Base-by-base conservation (phyloP, 108 stramenopile species). In the Aurantiochytrium sp. region DNA sequence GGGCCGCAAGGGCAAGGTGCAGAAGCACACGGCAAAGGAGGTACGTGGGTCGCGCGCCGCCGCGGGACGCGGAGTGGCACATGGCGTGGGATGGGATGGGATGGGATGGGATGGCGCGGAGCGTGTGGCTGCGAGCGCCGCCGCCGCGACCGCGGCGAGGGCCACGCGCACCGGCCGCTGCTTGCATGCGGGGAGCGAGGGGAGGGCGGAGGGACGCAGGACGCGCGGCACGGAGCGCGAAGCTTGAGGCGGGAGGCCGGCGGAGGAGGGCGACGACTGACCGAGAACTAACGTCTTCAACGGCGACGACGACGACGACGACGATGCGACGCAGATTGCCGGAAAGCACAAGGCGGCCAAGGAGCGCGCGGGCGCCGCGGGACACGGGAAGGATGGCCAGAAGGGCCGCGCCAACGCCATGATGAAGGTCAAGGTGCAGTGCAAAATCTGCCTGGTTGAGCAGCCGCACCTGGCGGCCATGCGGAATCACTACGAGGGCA, bases 1-100 rank as follows among this genome's bases (percentile, higher is more conserved):
- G 73, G 73, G 73, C 6, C 73, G 73, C 73, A 81, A 81, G 73
- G 73, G 73, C 73, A 81, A 81, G 73, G 45, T 48, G 10, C 73
- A 81, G 73, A 81, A 81, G 73, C 73, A 81, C 73, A 48, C 73
- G n/a, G 73, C 73, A 6, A 81, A 81, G 73, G 73, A 81, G 59
- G 59, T 65, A 65, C 59, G 59, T 65, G 1, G 59, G 59, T 27
- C 32, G 59, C 59, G 59, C 10, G 32, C 22, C 27, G 34, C 22
- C 1, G 1, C 1, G 59, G 27, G 59, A 19, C 8, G 12, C 4
- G 59, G 10, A 34, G 59, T 8, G 12, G 17, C 10, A n/a, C 10
- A 65, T 15, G 15, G 50, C 17, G 50, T 52, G 50, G 59, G 59
- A 8, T 65, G 59, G 3, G 10, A 24, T 59, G 55, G 22, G 55